phyloP scores from a whole-genome alignment of 2,329 filamentous ascomycete genomes.

The Calycina herbarum region DNA sequence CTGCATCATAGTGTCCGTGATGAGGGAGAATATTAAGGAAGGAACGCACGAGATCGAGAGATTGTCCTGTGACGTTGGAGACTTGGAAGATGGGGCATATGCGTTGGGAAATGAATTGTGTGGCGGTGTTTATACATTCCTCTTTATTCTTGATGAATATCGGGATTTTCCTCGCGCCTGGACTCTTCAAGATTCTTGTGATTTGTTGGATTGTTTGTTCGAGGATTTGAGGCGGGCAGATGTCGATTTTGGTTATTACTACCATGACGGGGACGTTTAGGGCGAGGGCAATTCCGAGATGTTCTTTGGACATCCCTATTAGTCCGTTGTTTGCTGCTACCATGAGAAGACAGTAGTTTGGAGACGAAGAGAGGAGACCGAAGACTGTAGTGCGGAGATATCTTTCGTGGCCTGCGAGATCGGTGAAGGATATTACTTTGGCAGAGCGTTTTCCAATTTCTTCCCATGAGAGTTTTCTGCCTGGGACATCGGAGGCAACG shows the following conservation, averaged over 20 bases:
- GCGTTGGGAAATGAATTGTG: conserved; percentile 90
- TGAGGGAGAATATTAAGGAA: conserved; percentile 96
- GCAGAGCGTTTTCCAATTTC: conserved; percentile 93
- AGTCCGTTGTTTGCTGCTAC: conserved; percentile 97
- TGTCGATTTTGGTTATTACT: conserved; percentile 96
- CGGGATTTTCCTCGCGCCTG: conserved; percentile 90
- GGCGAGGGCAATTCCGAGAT: conserved; percentile 89
- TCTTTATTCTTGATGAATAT: conserved; percentile 91
- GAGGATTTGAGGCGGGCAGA: conserved; percentile 92
- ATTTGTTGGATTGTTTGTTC: conserved; percentile 91
- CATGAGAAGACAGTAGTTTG: conserved; percentile 97
- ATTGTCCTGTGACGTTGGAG: conserved; percentile 93
- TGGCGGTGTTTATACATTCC: conserved; percentile 91
- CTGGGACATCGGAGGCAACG: conserved; percentile 77
- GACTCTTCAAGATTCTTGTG: conserved; percentile 89
- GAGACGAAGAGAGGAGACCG: conserved; percentile 88
- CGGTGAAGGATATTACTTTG: conserved; percentile 96
- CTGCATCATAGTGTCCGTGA: conserved; percentile 86
- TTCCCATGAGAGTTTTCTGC: conserved; percentile 90
- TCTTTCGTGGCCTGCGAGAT: conserved; percentile 91
- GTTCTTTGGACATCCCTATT: conserved; percentile 98
- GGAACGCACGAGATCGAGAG: conserved; percentile 83
- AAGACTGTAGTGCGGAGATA: conserved; percentile 97
- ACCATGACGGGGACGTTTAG: conserved; percentile 98
- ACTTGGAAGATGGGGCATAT: conserved; percentile 98